These are phyloP conservation scores for Moelleriella libera DNA, from an alignment of 2,329 filamentous ascomycete species.

Conservation along the genomic window DNA sequence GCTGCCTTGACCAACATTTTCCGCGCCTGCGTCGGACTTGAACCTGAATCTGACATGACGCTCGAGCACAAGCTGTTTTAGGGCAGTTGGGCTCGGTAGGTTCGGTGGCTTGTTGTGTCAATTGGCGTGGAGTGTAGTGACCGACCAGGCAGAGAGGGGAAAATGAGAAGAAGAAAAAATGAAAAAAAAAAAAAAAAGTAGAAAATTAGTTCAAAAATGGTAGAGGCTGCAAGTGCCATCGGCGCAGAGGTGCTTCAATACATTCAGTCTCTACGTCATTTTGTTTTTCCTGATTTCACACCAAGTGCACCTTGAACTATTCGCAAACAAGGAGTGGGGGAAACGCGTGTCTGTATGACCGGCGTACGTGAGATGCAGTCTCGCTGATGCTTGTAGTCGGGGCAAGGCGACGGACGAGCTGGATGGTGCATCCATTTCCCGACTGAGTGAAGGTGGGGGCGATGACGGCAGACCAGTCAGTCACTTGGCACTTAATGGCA, in stretches of 20 bases:
- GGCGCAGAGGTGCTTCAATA: conserved; percentile 3
- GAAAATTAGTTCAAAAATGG: conserved; percentile 3
- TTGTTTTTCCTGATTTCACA: not conserved
- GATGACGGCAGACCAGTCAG: not conserved
- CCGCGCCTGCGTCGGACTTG: conserved; percentile 88
- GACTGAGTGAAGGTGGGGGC: not conserved
- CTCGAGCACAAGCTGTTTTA: conserved; percentile 96
- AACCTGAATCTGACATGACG: conserved; percentile 98
- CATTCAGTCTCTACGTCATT: not conserved
- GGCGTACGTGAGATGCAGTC: too few species aligned
- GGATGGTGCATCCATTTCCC: too few species aligned
- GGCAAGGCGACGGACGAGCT: too few species aligned
- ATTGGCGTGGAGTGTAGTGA: too few species aligned
- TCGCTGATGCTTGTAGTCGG: too few species aligned
- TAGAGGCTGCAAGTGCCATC: conserved; percentile 8
- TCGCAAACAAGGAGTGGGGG: too few species aligned
- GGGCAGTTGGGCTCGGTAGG: conserved; percentile 3
- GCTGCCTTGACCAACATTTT: conserved; percentile 94
- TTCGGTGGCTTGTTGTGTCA: too few species aligned
- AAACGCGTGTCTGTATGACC: too few species aligned
- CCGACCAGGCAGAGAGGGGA: not conserved
- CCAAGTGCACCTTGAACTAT: too few species aligned
- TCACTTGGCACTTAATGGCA: not conserved
- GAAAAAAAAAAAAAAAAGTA: not conserved
- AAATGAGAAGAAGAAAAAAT: not conserved